Conservation (phyloP, 192 early-diverging fungal genomes). For the Spizellomyces punctatus region DNA sequence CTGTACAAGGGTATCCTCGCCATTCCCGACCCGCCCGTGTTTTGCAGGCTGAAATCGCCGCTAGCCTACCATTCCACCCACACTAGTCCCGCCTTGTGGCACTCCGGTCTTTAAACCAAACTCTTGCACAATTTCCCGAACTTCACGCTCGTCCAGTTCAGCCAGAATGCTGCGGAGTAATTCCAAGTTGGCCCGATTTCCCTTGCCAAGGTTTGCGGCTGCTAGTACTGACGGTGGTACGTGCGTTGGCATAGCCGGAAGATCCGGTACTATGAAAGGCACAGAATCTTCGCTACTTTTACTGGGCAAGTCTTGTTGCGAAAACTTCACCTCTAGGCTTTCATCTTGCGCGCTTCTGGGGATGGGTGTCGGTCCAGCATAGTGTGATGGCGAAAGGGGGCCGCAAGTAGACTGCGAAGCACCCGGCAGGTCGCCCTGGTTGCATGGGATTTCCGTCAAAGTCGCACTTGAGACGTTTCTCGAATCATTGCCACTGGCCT, state of each 20-base stretch:
- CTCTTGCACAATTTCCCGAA: constrained; percentile 13
- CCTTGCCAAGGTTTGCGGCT: neutral
- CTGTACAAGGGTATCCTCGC: no score
- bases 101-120: neutral
- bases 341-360: neutral
- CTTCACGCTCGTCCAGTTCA: constrained; percentile 22
- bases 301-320: neutral
- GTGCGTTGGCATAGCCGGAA: neutral
- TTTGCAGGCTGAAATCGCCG: no score
- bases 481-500: no score
- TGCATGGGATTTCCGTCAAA: neutral
- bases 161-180: constrained; percentile 21
- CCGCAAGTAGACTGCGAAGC: neutral
- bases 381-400: no score
- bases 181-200: constrained; percentile 17
- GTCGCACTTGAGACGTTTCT: neutral
- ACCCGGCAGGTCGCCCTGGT: neutral
- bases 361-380: no score
- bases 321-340: neutral
- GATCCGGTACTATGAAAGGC: neutral
- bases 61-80: no score
- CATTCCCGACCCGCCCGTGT: no score
- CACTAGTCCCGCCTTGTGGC: no score
- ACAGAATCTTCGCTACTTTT: neutral
- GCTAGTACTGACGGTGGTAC: neutral